phyloP scores from a whole-genome alignment of 352 stramenopile genomes.

The Globisporangium paddicum region DNA sequence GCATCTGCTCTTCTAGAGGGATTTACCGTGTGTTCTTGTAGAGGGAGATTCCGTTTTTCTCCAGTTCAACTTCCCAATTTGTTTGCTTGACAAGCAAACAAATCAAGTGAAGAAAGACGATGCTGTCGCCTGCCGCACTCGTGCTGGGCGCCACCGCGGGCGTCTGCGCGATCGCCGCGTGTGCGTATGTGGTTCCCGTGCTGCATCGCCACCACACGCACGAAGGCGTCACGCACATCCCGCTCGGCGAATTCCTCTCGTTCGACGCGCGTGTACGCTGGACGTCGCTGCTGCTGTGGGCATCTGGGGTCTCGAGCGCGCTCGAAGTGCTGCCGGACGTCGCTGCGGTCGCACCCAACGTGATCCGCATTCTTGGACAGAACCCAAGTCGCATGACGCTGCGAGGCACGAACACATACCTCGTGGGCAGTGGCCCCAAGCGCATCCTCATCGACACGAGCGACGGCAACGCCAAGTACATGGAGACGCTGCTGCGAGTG shows the following conservation, averaged over 20 bases:
- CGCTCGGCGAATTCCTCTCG: constrained; percentile 26
- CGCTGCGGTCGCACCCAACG: constrained; percentile 30
- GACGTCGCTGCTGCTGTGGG: constrained; percentile 36
- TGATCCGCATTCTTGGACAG: constrained; percentile 72
- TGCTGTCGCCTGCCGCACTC: constrained; percentile 3
- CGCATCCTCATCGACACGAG: constrained; percentile 78
- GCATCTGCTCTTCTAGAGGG: neutral
- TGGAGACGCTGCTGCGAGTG: constrained; percentile 33
- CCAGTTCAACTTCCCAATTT: neutral
- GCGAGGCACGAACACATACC: constrained; percentile 87
- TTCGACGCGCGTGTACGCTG: constrained; percentile 42
- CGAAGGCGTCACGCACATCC: constrained; percentile 15
- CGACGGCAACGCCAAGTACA: constrained; percentile 64
- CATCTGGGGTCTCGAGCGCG: constrained; percentile 34
- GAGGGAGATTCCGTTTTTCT: neutral
- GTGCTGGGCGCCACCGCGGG: neutral
- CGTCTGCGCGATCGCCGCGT: constrained; percentile 1
- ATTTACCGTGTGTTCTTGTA: neutral
- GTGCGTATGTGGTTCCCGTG: neutral
- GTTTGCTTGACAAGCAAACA: constrained; percentile 1
- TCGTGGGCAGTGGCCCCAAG: constrained; percentile 60
- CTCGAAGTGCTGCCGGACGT: constrained; percentile 40
- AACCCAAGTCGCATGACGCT: constrained; percentile 90
- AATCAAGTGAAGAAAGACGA: constrained; percentile 2
- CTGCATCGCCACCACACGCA: constrained; percentile 5